A percentile compares a stretch with the other conserved stretches of the same genome.
These are phyloP conservation scores for Phytophthora tubulina DNA, from an alignment of 352 stramenopile species.

Conservation along the genomic window DNA sequence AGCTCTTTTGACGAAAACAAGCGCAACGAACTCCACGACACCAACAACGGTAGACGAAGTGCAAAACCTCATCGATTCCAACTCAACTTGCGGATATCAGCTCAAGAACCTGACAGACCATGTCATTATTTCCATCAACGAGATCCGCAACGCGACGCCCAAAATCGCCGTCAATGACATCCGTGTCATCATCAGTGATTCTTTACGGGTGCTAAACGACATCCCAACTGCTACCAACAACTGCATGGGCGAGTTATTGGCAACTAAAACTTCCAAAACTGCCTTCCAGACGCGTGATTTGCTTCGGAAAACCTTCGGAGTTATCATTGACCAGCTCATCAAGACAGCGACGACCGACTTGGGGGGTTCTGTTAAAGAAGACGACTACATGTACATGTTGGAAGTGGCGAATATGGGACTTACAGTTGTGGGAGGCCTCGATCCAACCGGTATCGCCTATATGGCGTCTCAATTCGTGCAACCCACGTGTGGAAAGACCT, in stretches of 20 bases:
- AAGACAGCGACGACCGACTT: slow-evolving; percentile 8
- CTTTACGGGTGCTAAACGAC: slow-evolving; percentile 18
- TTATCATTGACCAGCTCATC: slow-evolving; percentile 28
- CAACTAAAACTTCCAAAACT: slow-evolving; percentile 9
- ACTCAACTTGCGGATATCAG: slow-evolving; percentile 19
- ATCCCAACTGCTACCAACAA: slow-evolving; percentile 25
- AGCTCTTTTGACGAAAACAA: slow-evolving; percentile 7
- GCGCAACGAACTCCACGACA: slow-evolving; percentile 8
- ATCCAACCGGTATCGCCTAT: slow-evolving; percentile 40
- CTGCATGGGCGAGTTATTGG: slow-evolving; percentile 25
- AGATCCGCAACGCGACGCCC: slow-evolving; percentile 26
- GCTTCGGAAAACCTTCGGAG: slow-evolving; percentile 23
- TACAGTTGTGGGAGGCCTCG: slow-evolving; percentile 35
- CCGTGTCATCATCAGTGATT: slow-evolving; percentile 18
- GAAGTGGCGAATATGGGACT: slow-evolving; percentile 42
- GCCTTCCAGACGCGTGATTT: slow-evolving; percentile 27
- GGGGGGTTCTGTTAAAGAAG: background rate
- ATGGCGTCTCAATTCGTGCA: slow-evolving; percentile 46
- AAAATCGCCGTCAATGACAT: slow-evolving; percentile 19
- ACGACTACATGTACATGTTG: slow-evolving; percentile 44
- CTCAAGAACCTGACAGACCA: slow-evolving; percentile 41
- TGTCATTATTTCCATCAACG: slow-evolving; percentile 23
- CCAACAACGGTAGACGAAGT: slow-evolving; percentile 16
- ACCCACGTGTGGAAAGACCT: slow-evolving; percentile 15
- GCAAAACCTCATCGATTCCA: slow-evolving; percentile 31